These are phyloP conservation scores for Camellia sinensis DNA, from an alignment of 148 eudicot genomes.

Conservation along the genomic window DNA sequence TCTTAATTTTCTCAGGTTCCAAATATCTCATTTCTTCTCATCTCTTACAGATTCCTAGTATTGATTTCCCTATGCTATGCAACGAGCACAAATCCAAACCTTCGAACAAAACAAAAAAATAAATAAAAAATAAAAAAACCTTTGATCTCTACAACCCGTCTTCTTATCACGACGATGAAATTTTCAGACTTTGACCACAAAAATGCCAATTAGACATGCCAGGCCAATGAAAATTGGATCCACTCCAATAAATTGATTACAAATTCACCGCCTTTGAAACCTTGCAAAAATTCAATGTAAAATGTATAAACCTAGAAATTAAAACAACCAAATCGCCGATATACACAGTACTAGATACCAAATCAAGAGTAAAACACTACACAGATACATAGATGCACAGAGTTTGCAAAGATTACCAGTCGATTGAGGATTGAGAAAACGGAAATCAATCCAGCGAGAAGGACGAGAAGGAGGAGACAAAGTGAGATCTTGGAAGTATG, in stretches of 20 bases:
- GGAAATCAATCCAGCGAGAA: constrained; percentile 46
- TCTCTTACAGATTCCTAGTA: not conserved
- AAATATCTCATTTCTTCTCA: not conserved
- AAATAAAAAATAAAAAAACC: no score
- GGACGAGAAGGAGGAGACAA: constrained; percentile 39
- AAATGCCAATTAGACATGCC: not conserved
- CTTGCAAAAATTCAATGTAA: not conserved
- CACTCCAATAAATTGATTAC: not conserved
- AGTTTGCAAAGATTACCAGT: constrained; percentile 33
- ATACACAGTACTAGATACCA: not conserved
- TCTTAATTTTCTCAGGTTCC: not conserved
- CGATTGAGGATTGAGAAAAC: constrained; percentile 60
- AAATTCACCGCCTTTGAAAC: not conserved
- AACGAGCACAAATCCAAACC: not conserved
- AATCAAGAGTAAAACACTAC: constrained; percentile 2
- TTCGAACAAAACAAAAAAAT: not conserved
- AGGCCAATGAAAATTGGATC: not conserved
- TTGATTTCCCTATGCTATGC: not conserved
- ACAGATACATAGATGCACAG: not conserved
- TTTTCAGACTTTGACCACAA: not conserved
- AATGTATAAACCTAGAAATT: no score
- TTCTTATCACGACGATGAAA: not conserved
- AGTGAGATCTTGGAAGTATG: constrained; percentile 55
- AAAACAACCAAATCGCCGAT: not conserved
- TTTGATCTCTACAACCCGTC: not conserved